Percentiles rank a stretch among this genome's conserved stretches.
These are phyloP conservation scores for Scutellaria barbata DNA, from an alignment of 257 asterid species.

Conservation along the genomic window DNA sequence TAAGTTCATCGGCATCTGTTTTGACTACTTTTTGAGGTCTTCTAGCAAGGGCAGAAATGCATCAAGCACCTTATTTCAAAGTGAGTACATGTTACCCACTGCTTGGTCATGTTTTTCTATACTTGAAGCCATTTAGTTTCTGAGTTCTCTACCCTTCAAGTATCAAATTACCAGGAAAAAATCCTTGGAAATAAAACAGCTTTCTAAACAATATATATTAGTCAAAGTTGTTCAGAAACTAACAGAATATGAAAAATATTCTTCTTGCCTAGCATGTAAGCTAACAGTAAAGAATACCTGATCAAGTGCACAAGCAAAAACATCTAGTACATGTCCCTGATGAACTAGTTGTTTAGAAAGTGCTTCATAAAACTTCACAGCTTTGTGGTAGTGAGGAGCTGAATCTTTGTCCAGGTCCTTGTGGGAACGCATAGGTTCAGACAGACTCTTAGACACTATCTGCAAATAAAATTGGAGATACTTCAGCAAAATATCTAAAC, in stretches of 20 bases:
- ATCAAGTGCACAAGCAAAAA: slow-evolving; percentile 97
- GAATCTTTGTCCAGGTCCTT: slow-evolving; percentile 99
- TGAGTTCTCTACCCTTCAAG: slow-evolving; percentile 14
- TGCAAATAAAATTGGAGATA: slow-evolving; percentile 45
- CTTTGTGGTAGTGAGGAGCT: slow-evolving; percentile 85
- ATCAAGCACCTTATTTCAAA: slow-evolving; percentile 1
- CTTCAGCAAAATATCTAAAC: slow-evolving; percentile 27
- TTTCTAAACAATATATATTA: background rate
- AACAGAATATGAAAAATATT: slow-evolving; percentile 7
- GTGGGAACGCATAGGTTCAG: slow-evolving; percentile 95
- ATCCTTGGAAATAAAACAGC: background rate
- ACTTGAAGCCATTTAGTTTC: slow-evolving; percentile 3
- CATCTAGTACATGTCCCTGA: slow-evolving; percentile 96
- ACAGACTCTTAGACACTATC: slow-evolving; percentile 85
- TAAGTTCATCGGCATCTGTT: background rate
- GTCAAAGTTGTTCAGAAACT: slow-evolving; percentile 15
- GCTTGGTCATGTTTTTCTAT: slow-evolving; percentile 19
- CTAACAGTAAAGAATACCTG: slow-evolving; percentile 60
- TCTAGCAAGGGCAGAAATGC: slow-evolving; percentile 5
- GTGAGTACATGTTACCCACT: background rate
- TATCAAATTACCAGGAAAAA: background rate
- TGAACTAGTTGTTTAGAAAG: slow-evolving; percentile 93
- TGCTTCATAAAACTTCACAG: slow-evolving; percentile 86
- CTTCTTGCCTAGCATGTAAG: slow-evolving; percentile 15
- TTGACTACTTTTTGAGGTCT: background rate